Percentiles rank a stretch among this genome's conserved stretches.
These are phyloP conservation scores for Xanthoconium stramineum DNA, from an alignment of 768 basidiomycete species.

Conservation along the genomic window DNA sequence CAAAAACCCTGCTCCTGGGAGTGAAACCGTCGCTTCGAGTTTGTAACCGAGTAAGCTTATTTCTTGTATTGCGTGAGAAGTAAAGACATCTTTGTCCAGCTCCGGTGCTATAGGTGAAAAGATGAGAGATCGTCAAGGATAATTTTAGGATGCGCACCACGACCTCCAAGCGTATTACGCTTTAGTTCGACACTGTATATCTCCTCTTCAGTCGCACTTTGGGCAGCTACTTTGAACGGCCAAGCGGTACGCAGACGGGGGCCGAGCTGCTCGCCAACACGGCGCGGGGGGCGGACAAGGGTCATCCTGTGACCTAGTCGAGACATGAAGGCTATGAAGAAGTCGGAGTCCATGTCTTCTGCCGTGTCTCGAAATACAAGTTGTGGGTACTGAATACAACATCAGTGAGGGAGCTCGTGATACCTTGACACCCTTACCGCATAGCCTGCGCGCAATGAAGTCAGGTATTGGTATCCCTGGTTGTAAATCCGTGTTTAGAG, in stretches of 20 bases:
- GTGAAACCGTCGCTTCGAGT: conserved; percentile 64
- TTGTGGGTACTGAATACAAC: conserved; percentile 47
- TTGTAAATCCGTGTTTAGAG: conserved; percentile 10
- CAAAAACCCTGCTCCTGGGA: conserved; percentile 41
- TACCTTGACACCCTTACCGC: conserved; percentile 37
- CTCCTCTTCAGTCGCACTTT: conserved; percentile 47
- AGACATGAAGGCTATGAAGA: conserved; percentile 67
- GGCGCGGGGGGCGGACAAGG: conserved; percentile 40
- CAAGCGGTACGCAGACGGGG: conserved; percentile 39
- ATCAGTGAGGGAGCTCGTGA: conserved; percentile 8
- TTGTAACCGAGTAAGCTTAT: conserved; percentile 55
- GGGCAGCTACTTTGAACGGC: conserved; percentile 40
- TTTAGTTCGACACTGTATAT: conserved; percentile 57
- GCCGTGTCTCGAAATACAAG: conserved; percentile 61
- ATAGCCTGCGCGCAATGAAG: conserved; percentile 56
- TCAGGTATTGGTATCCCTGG: conserved; percentile 73
- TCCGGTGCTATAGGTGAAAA: conserved; percentile 32
- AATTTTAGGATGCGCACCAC: neutral
- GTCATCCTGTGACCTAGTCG: conserved; percentile 54
- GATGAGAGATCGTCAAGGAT: conserved; percentile 1
- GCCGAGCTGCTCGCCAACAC: conserved; percentile 37
- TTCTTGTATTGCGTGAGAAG: conserved; percentile 61
- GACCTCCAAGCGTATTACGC: conserved; percentile 37
- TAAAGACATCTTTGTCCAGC: conserved; percentile 52
- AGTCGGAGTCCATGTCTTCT: conserved; percentile 47